Percentiles rank a stretch among this genome's conserved stretches.
Conservation (phyloP, 2,329 filamentous ascomycete species). For the Fusarium sp. region DNA sequence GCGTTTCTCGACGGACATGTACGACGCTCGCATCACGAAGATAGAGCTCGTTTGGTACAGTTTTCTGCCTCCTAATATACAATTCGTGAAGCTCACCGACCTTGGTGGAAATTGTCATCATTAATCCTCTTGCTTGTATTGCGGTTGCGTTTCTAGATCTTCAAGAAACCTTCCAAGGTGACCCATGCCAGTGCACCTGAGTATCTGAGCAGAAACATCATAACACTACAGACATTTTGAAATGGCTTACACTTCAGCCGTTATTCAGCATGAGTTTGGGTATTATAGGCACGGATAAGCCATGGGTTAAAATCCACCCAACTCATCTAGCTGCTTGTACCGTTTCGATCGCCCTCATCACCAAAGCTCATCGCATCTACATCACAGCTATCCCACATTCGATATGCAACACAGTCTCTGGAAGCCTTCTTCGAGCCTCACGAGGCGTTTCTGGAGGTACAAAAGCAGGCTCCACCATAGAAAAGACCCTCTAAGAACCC, state of each 20-base stretch:
- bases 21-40: background rate
- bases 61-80: too few species aligned
- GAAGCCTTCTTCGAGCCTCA: background rate
- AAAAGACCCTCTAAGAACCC: slow-evolving; percentile 12
- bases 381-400: background rate
- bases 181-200: too few species aligned
- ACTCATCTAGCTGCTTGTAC: slow-evolving; percentile 1
- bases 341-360: slow-evolving; percentile 4
- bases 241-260: too few species aligned
- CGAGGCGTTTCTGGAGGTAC: slow-evolving; percentile 5
- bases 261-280: slow-evolving; percentile 1
- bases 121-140: too few species aligned
- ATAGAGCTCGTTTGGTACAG: background rate
- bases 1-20: background rate
- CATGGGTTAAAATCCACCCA: background rate
- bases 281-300: background rate
- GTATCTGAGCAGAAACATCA: too few species aligned
- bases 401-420: background rate
- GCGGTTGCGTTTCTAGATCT: background rate
- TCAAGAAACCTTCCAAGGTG: too few species aligned
- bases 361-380: background rate
- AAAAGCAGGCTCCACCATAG: slow-evolving; percentile 20
- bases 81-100: too few species aligned
- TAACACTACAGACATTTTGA: background rate
- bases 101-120: too few species aligned